Base-by-base conservation (phyloP, 1,284 basidiomycete species). In the Trichosporon coremiiforme region DNA sequence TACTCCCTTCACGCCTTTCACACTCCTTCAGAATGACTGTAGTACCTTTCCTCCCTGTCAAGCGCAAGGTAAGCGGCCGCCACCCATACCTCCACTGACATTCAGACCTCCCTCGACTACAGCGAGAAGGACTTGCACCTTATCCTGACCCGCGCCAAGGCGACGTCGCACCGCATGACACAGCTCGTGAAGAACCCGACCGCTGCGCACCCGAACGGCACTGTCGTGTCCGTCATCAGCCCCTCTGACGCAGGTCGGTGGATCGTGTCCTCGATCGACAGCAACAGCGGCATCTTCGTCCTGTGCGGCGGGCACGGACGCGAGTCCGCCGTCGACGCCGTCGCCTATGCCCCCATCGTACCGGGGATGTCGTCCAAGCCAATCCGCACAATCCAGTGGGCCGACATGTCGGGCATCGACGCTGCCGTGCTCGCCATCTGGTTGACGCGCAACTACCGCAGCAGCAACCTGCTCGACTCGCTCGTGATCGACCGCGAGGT, bases 381-480 rank as follows among this genome's bases (percentile, higher is more conserved):
- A 4, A 55, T 55, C 53, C 53, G 53, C 22, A 55, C 20, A 12
- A 29, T 55, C 22, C 22, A 55, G 53, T 55, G 53, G 22, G 2
- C 22, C 53, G 53, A 55, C 4, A 55, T 55, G 53, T 2, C 4
- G 2, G 53, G 53, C 15, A 9, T 55, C 53, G 53, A 55, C 53
- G 53, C 53, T 5, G 53, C 53, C 53, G 53, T 55, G 53, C 53
- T 55, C n/a, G 53, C 53, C 13, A 29, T 55, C 53, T 55, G 53
- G 53, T 12, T 55, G 10, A 55, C 53, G 53, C 53, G 53, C 12
- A 55, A 55, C 22, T 55, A 55, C 53, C 53, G 53, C 8, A 25
- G 22, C 22, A 7, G 7, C 53, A 29, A 55, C 53, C 22, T 55
- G 53, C 53, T 55, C 53, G 10, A 12, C 36, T 38, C 36, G 8